Conservation (phyloP, 768 basidiomycete species). For the Psilocybe sp. region DNA sequence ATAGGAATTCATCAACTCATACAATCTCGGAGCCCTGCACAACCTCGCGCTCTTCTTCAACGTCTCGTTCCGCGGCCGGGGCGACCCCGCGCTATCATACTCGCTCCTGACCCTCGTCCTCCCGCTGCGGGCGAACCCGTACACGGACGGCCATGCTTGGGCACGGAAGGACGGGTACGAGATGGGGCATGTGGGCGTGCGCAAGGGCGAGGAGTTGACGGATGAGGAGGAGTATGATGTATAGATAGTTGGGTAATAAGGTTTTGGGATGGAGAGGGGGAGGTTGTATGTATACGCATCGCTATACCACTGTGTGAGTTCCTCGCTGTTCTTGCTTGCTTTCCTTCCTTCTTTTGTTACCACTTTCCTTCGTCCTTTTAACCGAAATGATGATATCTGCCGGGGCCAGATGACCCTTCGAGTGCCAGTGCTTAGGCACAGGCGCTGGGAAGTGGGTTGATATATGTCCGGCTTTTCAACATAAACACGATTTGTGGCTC, state of each 20-base stretch:
- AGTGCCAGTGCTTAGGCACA: constrained; percentile 13
- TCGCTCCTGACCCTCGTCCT: constrained; percentile 77
- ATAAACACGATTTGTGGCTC: neutral
- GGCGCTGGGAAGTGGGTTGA: constrained; percentile 52
- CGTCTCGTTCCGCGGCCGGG: constrained; percentile 78
- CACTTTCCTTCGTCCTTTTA: neutral
- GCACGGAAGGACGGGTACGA: constrained; percentile 65
- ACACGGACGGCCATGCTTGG: constrained; percentile 84
- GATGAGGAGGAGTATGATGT: constrained; percentile 70
- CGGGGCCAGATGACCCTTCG: constrained; percentile 88
- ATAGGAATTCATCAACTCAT: constrained; percentile 85
- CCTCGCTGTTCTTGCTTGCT: constrained; percentile 2
- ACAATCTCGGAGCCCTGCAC: constrained; percentile 67
- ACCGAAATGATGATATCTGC: constrained; percentile 58
- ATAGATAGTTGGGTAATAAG: neutral
- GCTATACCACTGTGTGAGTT: constrained; percentile 19
- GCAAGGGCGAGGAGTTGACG: constrained; percentile 83
- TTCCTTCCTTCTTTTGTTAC: neutral
- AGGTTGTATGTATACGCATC: neutral
- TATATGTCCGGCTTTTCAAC: constrained; percentile 52
- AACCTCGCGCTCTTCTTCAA: constrained; percentile 91
- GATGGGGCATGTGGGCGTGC: constrained; percentile 52
- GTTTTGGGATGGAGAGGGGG: neutral
- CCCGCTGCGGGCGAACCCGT: constrained; percentile 76
- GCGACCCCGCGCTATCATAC: constrained; percentile 38